Percentiles rank a stretch among this genome's conserved stretches.
Conservation (phyloP, 352 stramenopile species). For the Globisporangium apiculatum region DNA sequence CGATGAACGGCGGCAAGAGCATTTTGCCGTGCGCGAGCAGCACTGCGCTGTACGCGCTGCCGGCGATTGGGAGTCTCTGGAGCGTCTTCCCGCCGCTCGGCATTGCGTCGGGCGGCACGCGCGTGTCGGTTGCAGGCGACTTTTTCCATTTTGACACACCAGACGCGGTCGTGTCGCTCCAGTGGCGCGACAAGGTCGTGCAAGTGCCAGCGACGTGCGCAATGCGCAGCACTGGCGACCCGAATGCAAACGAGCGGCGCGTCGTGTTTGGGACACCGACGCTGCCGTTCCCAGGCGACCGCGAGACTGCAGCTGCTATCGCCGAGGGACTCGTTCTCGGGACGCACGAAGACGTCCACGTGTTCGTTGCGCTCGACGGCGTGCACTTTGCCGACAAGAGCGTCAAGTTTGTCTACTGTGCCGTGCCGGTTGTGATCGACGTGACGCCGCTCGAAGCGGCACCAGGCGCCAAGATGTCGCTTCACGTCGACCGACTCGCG, state of each 20-base stretch:
- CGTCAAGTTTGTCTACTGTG: conserved; percentile 22
- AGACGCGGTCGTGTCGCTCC: conserved; percentile 36
- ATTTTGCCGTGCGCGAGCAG: conserved; percentile 18
- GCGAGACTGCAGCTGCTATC: conserved; percentile 14
- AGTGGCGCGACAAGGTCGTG: conserved; percentile 30
- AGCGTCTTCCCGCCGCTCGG: conserved; percentile 31
- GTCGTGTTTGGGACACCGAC: conserved; percentile 37
- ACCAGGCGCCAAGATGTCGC: conserved; percentile 13
- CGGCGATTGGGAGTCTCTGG: conserved; percentile 22
- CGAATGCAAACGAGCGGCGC: conserved; percentile 18
- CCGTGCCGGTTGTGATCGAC: conserved; percentile 11
- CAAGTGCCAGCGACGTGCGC: conserved; percentile 27
- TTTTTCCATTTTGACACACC: conserved; percentile 59
- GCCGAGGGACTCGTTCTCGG: conserved; percentile 21
- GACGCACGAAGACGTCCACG: conserved; percentile 30
- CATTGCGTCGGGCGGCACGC: conserved; percentile 33
- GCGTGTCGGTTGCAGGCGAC: conserved; percentile 35
- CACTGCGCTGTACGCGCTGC: conserved; percentile 20
- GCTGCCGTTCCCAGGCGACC: conserved; percentile 27
- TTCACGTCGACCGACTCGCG: conserved; percentile 16
- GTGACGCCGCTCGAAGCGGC: conserved; percentile 16
- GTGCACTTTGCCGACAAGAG: conserved; percentile 33
- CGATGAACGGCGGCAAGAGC: conserved; percentile 38
- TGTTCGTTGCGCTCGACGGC: conserved; percentile 50
- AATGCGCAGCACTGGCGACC: neutral